Base-by-base conservation (phyloP, 1,284 basidiomycete species). In the Leccinum solheimii region DNA sequence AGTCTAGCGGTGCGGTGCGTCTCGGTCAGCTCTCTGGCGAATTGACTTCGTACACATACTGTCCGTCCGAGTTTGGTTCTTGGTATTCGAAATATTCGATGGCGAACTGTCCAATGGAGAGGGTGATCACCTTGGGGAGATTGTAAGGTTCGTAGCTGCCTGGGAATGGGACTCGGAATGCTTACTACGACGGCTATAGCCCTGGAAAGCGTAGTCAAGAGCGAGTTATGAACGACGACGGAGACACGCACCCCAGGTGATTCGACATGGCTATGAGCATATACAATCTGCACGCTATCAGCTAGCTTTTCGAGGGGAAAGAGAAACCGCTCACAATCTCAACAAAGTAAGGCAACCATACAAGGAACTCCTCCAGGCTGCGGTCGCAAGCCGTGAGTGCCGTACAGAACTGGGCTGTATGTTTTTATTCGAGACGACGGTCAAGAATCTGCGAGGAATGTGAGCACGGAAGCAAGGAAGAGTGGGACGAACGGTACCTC, bases 261-360 rank as follows among this genome's bases (percentile, higher is more conserved):
- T 87, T 84, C 23, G 86, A 83, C 87, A 90, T 90, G 14, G 84
- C 81, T 61, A 86, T 76, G 16, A 91, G 80, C 87, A 91, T 90
- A 69, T 90, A 90, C 61, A 82, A 73, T 63, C 87, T 88, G 58
- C 40, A 48, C 38, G 26, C 5, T 60, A 13, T 48, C 55, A 36
- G 55, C 63, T 53, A n/a, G 53, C 16, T 21, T 3, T 23, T n/a
- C 21, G 36, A 26, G 4, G 40, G 43, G 49, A 53, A 50, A 16
- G 45, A 36, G 23, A 14, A 27, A 52, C 9, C 1, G 13, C 86
- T 71, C 70, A 90, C 88, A 91, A 71, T 77, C 87, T 78, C 23
- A 86, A 72, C 57, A 85, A 74, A 0, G 83, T 86, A 26, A 80
- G 80, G 21, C 82, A 52, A 77, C 83, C 84, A 69, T 88, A 88